Evolutionary conservation across 2,329 filamentous ascomycete species (phyloP).

Genomic region (Neofusicoccum sp.): DNA sequence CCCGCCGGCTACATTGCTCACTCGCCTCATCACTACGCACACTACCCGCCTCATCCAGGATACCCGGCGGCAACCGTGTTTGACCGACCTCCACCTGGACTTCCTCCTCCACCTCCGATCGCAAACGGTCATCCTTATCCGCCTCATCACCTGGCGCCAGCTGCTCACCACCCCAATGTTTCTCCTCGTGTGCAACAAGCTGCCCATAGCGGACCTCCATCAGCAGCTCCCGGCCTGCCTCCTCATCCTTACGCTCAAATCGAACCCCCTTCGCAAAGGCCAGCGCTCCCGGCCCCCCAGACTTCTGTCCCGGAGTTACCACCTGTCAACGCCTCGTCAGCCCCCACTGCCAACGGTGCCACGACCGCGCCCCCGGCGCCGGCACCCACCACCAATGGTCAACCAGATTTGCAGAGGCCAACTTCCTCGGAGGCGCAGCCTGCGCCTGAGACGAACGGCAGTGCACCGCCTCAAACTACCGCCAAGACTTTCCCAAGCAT

Average conservation of each 20-base stretch:
- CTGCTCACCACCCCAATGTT: slow-evolving; percentile 33
- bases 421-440: slow-evolving; percentile 44
- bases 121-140: slow-evolving; percentile 33
- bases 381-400: slow-evolving; percentile 30
- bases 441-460: slow-evolving; percentile 34
- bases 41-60: slow-evolving; percentile 9
- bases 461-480: slow-evolving; percentile 26
- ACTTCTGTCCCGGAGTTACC: slow-evolving; percentile 33
- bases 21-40: slow-evolving; percentile 11
- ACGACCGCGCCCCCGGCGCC: neutral
- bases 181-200: slow-evolving; percentile 43
- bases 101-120: slow-evolving; percentile 39
- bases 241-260: slow-evolving; percentile 30
- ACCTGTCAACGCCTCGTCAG: slow-evolving; percentile 28
- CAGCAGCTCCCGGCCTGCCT: slow-evolving; percentile 49
- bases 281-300: neutral
- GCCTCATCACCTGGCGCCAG: slow-evolving; percentile 20
- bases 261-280: slow-evolving; percentile 18
- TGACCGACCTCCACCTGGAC: slow-evolving; percentile 37
- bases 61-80: slow-evolving; percentile 30
- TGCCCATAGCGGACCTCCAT: slow-evolving; percentile 33
- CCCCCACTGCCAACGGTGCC: slow-evolving; percentile 23
- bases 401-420: slow-evolving; percentile 34
- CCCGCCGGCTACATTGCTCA: slow-evolving; percentile 14
- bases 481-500: slow-evolving; percentile 55